Base-by-base conservation (phyloP, 176 grass and related monocot species). In the Musa beccarii region DNA sequence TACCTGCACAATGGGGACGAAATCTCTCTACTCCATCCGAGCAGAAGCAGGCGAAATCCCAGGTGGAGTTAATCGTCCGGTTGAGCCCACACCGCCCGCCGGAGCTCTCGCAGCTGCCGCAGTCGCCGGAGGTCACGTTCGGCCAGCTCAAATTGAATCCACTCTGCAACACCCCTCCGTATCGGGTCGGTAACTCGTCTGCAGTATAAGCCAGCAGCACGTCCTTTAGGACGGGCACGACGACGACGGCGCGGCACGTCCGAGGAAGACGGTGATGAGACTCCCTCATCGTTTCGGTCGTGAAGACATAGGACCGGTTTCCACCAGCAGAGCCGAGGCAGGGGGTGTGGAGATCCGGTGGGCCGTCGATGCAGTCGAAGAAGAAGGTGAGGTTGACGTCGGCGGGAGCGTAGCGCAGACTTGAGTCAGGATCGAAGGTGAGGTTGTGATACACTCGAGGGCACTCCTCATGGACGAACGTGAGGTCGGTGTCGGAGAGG, bases 401-500 rank as follows among this genome's bases (percentile, higher is more conserved):
- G 16, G 4, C 9, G 34, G 34, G 49, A 19, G 49, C n/a, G 43
- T 66, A 77, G 2, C 12, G 2, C 1, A 77, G 49, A 8, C 12
- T 9, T 0, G 49, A 67, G n/a, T 17, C 9, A 49, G 6, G 19
- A 2, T 15, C 1, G 82, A 11, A 1, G 1, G 53, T 11, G 7
- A 10, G 8, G 0, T 28, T 76, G 0, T 63, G 0, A 0, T 63
- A 12, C 15, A 83, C 23, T 29, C 10, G 80, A 67, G 49, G 26
- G 28, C 0, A 43, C 68, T 0, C 2, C 0, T 63, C 11, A 0
- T 0, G 1, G 8, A 54, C 57, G 66, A 52, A 7, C 8, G 51
- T 52, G 66, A 63, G 2, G 1, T 87, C 76, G 21, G 22, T 49
- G 76, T 88, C 89, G 26, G 24, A 20, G 67, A 96, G 75, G 12